Evolutionary conservation across 2,329 filamentous ascomycete genomes (phyloP).

Genomic region (Endoconidiophora laricicola): DNA sequence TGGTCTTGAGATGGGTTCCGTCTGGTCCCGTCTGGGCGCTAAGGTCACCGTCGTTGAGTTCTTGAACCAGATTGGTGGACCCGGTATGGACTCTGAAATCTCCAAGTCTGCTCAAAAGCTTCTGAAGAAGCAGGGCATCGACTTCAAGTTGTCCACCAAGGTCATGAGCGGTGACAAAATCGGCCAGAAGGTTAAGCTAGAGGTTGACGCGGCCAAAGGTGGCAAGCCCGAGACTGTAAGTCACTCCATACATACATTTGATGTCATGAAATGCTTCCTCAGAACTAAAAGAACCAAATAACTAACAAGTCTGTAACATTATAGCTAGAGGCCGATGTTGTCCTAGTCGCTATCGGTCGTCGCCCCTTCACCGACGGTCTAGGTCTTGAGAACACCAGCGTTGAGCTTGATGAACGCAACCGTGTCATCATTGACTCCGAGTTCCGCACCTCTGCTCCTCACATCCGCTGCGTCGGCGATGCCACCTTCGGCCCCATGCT

Average conservation of each 20-base stretch:
- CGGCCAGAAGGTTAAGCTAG: constrained; percentile 62
- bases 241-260: constrained; percentile 12
- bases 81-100: constrained; percentile 91
- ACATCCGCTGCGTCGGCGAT: constrained; percentile 94
- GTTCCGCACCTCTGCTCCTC: constrained; percentile 92
- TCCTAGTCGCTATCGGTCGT: constrained; percentile 91
- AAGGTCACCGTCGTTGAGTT: constrained; percentile 98
- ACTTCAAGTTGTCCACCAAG: constrained; percentile 97
- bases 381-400: constrained; percentile 81
- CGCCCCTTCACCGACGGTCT: constrained; percentile 87
- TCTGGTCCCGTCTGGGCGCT: constrained; percentile 85
- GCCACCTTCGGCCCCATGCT: constrained; percentile 97
- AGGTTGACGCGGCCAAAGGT: constrained; percentile 84
- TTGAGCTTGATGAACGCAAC: constrained; percentile 83
- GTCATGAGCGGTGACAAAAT: constrained; percentile 70
- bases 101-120: constrained; percentile 86
- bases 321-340: constrained; percentile 82
- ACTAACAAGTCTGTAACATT: constrained; percentile 10
- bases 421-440: constrained; percentile 95
- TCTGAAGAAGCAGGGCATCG: constrained; percentile 87
- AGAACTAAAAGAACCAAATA: neutral
- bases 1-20: constrained; percentile 93
- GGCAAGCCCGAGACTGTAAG: constrained; percentile 83
- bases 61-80: constrained; percentile 87
- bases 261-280: neutral